Percentiles rank a stretch among this genome's conserved stretches.
Evolutionary conservation across 169 alveolate species (phyloP).

Genomic region (Plasmodium vivax): DNA sequence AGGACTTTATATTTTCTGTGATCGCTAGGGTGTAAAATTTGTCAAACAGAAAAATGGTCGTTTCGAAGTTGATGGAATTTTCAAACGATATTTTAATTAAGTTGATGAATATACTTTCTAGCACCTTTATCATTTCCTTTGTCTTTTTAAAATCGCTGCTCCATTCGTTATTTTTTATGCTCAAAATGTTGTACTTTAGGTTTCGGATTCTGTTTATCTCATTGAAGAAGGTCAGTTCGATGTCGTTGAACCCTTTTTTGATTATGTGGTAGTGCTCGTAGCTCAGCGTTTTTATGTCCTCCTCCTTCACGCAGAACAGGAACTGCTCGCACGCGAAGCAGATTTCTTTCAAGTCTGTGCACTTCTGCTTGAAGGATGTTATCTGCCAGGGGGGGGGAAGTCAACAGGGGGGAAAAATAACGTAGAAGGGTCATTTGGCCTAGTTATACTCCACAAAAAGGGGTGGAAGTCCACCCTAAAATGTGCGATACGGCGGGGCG

Average conservation of each 20-base stretch:
- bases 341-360: slow-evolving; percentile 63
- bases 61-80: slow-evolving; percentile 54
- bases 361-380: slow-evolving; percentile 18
- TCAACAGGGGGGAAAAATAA: background rate
- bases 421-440: background rate
- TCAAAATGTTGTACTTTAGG: slow-evolving; percentile 42
- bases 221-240: slow-evolving; percentile 56
- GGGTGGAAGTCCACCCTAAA: background rate
- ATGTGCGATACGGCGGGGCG: background rate
- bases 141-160: slow-evolving; percentile 54
- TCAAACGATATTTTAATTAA: slow-evolving; percentile 71
- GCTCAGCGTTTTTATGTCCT: slow-evolving; percentile 43
- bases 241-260: slow-evolving; percentile 71
- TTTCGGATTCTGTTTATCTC: slow-evolving; percentile 50
- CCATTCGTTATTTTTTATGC: slow-evolving; percentile 69
- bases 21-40: slow-evolving; percentile 39
- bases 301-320: slow-evolving; percentile 52
- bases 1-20: slow-evolving; percentile 62
- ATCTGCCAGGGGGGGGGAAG: background rate
- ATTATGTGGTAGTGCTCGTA: slow-evolving; percentile 63
- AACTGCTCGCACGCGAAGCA: slow-evolving; percentile 71
- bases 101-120: slow-evolving; percentile 65
- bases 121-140: slow-evolving; percentile 57
- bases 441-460: background rate
- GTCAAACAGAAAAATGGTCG: slow-evolving; percentile 54